Evolutionary conservation across 768 basidiomycete species (phyloP).

Genomic region (Phanerodontia chrysosporium): DNA sequence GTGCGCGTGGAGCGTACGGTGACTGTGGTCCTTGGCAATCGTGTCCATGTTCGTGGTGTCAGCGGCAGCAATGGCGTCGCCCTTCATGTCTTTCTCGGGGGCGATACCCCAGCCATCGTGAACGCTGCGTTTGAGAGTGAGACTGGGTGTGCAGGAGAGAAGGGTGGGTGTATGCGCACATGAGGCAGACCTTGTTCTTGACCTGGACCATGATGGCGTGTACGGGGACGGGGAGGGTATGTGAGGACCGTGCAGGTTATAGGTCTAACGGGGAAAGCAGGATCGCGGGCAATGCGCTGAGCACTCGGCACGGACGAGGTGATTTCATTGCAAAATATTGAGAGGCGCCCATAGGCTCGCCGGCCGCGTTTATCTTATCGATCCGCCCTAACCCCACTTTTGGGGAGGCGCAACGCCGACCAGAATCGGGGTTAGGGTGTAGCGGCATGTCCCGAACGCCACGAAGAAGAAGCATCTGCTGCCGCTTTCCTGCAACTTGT

Average conservation of each 20-base stretch:
- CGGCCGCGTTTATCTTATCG: conserved; percentile 1
- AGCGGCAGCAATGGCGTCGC: conserved; percentile 85
- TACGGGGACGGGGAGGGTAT: neutral
- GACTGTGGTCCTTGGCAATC: conserved; percentile 72
- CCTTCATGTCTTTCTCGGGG: conserved; percentile 61
- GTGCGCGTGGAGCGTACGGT: conserved; percentile 73
- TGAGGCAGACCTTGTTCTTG: conserved; percentile 89
- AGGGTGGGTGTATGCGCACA: conserved; percentile 44
- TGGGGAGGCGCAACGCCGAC: neutral
- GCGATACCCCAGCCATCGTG: conserved; percentile 97
- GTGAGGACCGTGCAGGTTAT: neutral
- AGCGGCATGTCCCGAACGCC: neutral
- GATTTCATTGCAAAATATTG: conserved; percentile 1
- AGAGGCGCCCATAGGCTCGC: neutral
- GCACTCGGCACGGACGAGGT: neutral
- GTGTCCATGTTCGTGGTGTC: conserved; percentile 87
- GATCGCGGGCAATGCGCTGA: neutral
- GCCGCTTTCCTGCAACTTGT: neutral
- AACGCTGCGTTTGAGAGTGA: conserved; percentile 44
- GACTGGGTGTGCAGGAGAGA: neutral
- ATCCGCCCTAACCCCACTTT: neutral
- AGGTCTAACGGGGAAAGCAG: neutral
- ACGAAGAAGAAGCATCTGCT: neutral
- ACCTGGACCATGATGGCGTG: conserved; percentile 41
- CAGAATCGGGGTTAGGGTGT: neutral